Conservation (phyloP, 2,329 filamentous ascomycete genomes). For the Fusarium oligoseptatum region DNA sequence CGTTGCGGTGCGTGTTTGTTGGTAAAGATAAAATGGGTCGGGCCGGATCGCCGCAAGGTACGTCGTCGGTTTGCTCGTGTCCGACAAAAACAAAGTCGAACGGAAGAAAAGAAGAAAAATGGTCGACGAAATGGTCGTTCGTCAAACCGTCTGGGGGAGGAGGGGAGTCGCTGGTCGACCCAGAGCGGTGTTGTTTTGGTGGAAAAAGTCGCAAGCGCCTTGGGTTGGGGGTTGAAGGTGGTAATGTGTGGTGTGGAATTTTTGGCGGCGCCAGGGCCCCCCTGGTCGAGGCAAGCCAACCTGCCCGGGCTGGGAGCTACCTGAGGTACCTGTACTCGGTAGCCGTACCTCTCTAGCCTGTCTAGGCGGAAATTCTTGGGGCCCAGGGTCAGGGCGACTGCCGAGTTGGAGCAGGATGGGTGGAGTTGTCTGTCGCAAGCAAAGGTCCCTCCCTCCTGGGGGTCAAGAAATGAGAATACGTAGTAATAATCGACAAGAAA, state of each 20-base stretch:
- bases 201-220: constrained; percentile 48
- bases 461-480: constrained; percentile 9
- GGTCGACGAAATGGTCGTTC: constrained; percentile 27
- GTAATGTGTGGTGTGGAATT: constrained; percentile 45
- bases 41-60: constrained; percentile 2
- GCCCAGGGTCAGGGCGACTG: constrained; percentile 46
- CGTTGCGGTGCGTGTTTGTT: not conserved
- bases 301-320: constrained; percentile 5
- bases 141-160: constrained; percentile 22
- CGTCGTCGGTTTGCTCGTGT: constrained; percentile 20
- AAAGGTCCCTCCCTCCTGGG: constrained; percentile 11
- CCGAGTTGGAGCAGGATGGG: constrained; percentile 43
- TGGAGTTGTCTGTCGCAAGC: constrained; percentile 18
- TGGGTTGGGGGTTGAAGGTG: constrained; percentile 45
- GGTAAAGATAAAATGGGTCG: constrained; percentile 10
- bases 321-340: constrained; percentile 30
- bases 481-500: constrained; percentile 13
- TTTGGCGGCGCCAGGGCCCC: constrained; percentile 42
- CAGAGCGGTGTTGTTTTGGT: constrained; percentile 47
- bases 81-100: constrained; percentile 6
- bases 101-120: not conserved
- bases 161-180: constrained; percentile 38
- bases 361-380: constrained; percentile 40
- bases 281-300: constrained; percentile 34
- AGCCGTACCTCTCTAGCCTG: constrained; percentile 23